phyloP scores from a whole-genome alignment of 139 green algal genomes.

The Raphidocelis subcapitata region DNA sequence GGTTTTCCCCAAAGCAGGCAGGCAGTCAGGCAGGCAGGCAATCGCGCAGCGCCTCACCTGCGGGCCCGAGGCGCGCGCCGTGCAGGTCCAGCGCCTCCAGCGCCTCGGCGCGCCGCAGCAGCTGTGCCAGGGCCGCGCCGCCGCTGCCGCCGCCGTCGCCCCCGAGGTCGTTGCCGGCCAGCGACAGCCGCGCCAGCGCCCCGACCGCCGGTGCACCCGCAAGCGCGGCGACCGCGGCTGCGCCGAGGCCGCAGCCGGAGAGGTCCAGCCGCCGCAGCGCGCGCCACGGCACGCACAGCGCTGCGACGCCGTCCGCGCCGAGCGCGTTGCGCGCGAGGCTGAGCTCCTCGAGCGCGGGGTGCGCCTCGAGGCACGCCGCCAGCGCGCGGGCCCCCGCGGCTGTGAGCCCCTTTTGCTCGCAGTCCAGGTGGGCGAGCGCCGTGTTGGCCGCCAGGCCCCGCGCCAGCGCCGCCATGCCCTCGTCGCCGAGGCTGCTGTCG shows the following conservation, averaged over 20 bases:
- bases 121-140: background rate
- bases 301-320: background rate
- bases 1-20: background rate
- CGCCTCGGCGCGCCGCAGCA: background rate
- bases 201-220: background rate
- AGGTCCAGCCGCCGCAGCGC: background rate
- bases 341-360: background rate
- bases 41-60: background rate
- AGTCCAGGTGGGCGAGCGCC: background rate
- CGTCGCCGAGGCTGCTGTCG: constrained; percentile 37
- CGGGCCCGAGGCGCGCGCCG: background rate
- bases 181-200: background rate
- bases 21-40: too few relatives aligned
- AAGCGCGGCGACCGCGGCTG: background rate
- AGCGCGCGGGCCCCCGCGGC: background rate
- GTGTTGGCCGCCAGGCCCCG: background rate
- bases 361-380: background rate
- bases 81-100: background rate
- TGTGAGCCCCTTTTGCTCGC: background rate
- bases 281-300: too few relatives aligned
- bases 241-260: background rate
- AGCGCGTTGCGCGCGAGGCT: too few relatives aligned
- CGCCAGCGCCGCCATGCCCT: background rate
- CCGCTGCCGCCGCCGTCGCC: background rate
- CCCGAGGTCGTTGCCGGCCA: background rate